These are phyloP conservation scores for Creolimax fragrantissima DNA, from an alignment of 78 protist genomes.

Conservation along the genomic window DNA sequence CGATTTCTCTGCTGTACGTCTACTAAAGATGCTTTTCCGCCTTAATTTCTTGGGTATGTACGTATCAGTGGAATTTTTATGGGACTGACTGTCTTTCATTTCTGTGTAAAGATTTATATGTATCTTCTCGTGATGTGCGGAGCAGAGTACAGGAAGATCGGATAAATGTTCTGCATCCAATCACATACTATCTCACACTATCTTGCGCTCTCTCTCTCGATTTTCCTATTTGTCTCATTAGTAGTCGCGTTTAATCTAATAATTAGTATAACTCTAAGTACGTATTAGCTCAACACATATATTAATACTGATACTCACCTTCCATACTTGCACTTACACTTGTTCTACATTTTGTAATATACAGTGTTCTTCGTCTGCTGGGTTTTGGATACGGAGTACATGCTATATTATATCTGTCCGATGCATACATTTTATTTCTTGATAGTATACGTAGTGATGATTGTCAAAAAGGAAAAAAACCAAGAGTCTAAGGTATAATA, in stretches of 20 bases:
- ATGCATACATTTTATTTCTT: constrained; percentile 46
- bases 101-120: not conserved
- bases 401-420: constrained; percentile 55
- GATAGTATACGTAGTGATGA: not conserved
- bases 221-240: too few species aligned
- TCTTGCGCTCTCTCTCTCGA: too few species aligned
- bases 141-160: too few species aligned
- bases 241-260: too few species aligned
- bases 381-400: constrained; percentile 22
- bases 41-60: constrained; percentile 44
- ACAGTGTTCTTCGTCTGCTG: constrained; percentile 14
- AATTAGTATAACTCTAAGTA: too few species aligned
- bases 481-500: not conserved
- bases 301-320: too few species aligned
- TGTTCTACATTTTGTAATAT: too few species aligned
- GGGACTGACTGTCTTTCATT: not conserved
- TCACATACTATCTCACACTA: too few species aligned
- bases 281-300: too few species aligned
- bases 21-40: constrained; percentile 36
- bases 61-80: not conserved
- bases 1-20: constrained; percentile 12
- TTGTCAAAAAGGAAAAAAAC: not conserved
- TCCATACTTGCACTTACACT: too few species aligned
- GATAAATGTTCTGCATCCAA: too few species aligned
- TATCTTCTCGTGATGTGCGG: too few species aligned